Evolutionary conservation across 805 yeast species (phyloP), one percentile per base, ranked within the genome.

Genomic region (Peterozyma xylosa): DNA sequence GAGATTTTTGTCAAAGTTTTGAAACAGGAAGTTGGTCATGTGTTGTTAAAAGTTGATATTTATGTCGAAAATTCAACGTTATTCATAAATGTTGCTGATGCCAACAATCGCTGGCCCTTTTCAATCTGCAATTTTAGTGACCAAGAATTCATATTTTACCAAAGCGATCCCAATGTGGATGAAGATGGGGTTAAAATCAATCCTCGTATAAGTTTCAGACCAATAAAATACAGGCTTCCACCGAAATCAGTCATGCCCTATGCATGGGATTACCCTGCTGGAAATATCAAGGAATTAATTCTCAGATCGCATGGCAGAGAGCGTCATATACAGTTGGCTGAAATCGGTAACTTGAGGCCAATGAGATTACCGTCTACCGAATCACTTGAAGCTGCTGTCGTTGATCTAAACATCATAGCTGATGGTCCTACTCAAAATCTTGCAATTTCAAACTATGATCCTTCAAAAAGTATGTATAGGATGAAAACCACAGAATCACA

Each of bases 221-320:
- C 97, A 0, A 71, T 88, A 10, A 79, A 73, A 54, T 93, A 91
- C 59, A 74, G 78, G 38, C 72, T 95, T 11, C 97, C 98, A 0
- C 80, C 95, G 1, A 79, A 78, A 55, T 86, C 96, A 63, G 95
- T 88, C 2, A 93, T 93, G 98, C 96, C 98, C 0, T 93, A 93
- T 60, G 87, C 99, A 0, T 93, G 96, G 90, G 99, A 93, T 59
- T 93, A 76, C 63, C 99, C 99, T 1, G 88, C 95, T 42, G 97
- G 96, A 0, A 66, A 76, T 9, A 74, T 82, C 38, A 90, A 89
- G 59, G 96, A 90, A 55, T 63, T 93, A 30, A 72, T 88, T 3
- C 61, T 93, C 32, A 70, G 89, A 46, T 71, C 84, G 10, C 82
- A 82, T 40, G 85, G 86, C 1, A 70, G 82, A 29, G 90, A 85